Conservation (phyloP, 805 yeast genomes). For the Sporopachydermia lactativora region DNA sequence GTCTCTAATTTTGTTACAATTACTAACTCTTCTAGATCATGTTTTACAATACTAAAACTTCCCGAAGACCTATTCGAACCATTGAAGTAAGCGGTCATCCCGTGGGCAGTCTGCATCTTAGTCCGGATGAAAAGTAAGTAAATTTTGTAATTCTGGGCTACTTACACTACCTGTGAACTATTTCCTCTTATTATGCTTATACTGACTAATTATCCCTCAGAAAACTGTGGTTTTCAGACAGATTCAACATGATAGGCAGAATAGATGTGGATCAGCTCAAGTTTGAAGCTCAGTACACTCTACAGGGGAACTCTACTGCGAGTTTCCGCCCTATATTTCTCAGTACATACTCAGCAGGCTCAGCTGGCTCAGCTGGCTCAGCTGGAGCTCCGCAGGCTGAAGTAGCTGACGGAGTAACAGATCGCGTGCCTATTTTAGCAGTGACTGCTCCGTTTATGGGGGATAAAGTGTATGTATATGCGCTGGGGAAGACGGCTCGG, state of each 20-base stretch:
- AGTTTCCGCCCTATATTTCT: background rate
- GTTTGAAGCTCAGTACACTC: background rate
- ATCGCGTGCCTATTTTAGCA: too few relatives aligned
- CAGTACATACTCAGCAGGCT: too few relatives aligned
- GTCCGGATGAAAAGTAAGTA: constrained; percentile 2
- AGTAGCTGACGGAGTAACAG: too few relatives aligned
- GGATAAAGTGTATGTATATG: background rate
- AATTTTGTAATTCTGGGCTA: too few relatives aligned
- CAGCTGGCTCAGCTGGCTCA: too few relatives aligned
- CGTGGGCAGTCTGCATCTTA: constrained; percentile 6
- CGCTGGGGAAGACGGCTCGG: background rate
- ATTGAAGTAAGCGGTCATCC: constrained; percentile 10
- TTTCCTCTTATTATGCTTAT: background rate
- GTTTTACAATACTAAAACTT: constrained; percentile 3
- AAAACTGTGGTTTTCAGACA: background rate
- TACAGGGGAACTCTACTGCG: background rate
- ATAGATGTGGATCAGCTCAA: background rate
- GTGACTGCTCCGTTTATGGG: too few relatives aligned
- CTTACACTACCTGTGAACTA: too few relatives aligned
- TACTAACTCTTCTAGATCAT: too few relatives aligned
- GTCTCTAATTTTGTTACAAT: background rate
- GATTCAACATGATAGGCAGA: constrained; percentile 1
- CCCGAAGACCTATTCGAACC: constrained; percentile 9
- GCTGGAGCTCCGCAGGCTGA: too few relatives aligned
- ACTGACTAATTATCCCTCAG: background rate